Evolutionary conservation across 164 flowering plant genomes (phyloP).

Genomic region (Macadamia tetraphylla): DNA sequence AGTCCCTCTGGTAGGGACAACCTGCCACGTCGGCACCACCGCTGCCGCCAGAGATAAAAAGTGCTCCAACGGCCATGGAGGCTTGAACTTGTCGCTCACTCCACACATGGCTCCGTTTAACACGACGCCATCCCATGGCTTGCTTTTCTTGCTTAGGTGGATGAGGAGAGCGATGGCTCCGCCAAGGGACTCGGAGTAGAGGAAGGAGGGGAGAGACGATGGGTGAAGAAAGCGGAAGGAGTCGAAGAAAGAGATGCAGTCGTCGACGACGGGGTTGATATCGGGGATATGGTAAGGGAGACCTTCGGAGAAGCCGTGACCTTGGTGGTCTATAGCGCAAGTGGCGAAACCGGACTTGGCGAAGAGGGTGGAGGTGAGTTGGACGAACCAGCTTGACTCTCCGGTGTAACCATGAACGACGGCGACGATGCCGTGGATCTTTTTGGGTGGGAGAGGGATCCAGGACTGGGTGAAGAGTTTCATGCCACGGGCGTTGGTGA

Average conservation of each 20-base stretch:
- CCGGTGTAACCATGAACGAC: no score
- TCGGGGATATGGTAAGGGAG: constrained; percentile 70
- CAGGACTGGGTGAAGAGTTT: constrained; percentile 15
- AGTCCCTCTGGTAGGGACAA: constrained; percentile 82
- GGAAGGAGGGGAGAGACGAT: constrained; percentile 57
- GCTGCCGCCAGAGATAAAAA: constrained; percentile 52
- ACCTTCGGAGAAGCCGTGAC: constrained; percentile 93
- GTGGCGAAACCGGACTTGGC: constrained; percentile 69
- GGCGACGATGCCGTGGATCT: no score
- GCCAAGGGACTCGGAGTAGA: constrained; percentile 92
- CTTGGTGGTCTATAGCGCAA: constrained; percentile 91
- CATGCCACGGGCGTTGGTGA: constrained; percentile 68
- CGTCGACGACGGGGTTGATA: constrained; percentile 40
- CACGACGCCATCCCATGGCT: constrained; percentile 61
- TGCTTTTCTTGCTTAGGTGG: constrained; percentile 40
- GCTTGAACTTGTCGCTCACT: constrained; percentile 82
- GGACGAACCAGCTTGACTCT: constrained; percentile 66
- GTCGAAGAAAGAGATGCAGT: constrained; percentile 38
- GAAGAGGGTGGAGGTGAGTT: constrained; percentile 68
- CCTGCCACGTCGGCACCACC: constrained; percentile 72
- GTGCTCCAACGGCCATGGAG: constrained; percentile 97
- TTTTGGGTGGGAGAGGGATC: no score
- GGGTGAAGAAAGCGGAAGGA: constrained; percentile 46
- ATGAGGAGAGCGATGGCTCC: constrained; percentile 84
- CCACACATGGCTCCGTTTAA: constrained; percentile 98